Base-by-base conservation (phyloP, 495 filamentous ascomycete species). In the Bathelium albidoporum region DNA sequence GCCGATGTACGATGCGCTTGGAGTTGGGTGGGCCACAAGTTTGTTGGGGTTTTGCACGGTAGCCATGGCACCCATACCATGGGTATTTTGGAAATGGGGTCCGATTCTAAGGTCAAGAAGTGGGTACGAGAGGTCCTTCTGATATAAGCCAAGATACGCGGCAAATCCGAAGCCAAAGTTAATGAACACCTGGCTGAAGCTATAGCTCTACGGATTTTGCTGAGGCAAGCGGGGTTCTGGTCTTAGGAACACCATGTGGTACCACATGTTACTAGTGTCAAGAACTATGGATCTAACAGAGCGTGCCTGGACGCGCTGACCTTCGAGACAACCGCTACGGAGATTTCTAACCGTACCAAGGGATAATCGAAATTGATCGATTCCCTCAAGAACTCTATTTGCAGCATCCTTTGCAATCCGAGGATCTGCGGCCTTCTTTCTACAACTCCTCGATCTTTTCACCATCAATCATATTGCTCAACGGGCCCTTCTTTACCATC, bases 401-500 rank as follows among this genome's bases (percentile, higher is more conserved):
- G n/a, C n/a, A n/a, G n/a, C n/a, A 32, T 31, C 24, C 58, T 28
- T 43, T 32, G 18, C 32, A 20, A 20, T 32, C 32, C 43, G 59
- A 10, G 29, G 24, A 62, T 64, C 59, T 52, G 28, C 5, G 10
- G 24, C 9, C 24, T n/a, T 29, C 20, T 32, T n/a, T 16, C 29
- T 49, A 68, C 39, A 62, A 53, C 12, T 66, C 69, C 65, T 66
- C 34, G 2, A 16, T 39, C 61, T 63, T 22, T 22, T 61, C 34
- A 59, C 53, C 39, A 66, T 60, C 52, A 18, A 41, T 64, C 62
- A 64, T 71, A 32, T 63, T 31, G 55, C 72, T 74, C 60, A 76
- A 61, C 32, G 74, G 74, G 2, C 85, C 85, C 31, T 75, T 74
- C 79, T 89, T 90, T 1, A 91, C 88, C 81, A 91, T 87, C 59